Evolutionary conservation across 2,329 filamentous ascomycete species (phyloP), one percentile per base, ranked within the genome.

Genomic region (Fusarium oligoseptatum): DNA sequence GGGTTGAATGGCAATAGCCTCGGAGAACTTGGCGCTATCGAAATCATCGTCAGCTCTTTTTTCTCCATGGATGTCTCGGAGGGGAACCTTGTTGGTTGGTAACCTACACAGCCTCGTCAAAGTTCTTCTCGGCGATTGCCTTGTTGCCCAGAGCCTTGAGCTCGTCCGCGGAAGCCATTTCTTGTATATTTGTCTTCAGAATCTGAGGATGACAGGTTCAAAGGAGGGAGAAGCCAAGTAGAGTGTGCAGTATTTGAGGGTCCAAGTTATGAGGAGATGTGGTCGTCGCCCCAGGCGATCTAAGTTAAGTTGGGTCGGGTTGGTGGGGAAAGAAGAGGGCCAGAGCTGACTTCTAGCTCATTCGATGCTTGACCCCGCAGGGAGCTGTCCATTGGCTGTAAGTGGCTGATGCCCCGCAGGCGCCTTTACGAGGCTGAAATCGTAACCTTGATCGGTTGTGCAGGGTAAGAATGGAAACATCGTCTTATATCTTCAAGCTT

Each of bases 71-170:
- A 48, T 67, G 20, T 71, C 41, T 5, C 10, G 32, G 17, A 17
- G 22, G 15, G n/a, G 32, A 48, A 48, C 14, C 37, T 50, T 36
- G 32, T 2, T 39, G 58, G 43, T 41, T 67, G 43, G 43, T 41
- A 67, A 91, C 94, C 85, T 90, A 98, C 96, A 98, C 91, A 81
- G 97, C 97, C 84, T 96, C 95, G 81, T 95, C 90, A 84, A 98
- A 99, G 85, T 98, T 95, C 90, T 98, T 98, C 73, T 94, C 95
- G 76, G 95, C 93, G 85, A 99, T 99, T 85, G 97, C 95, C 89
- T 97, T 97, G 89, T 99, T 99, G 88, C 96, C 97, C 83, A 97
- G 93, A 81, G 95, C 95, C 89, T 99, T 99, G 81, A 99, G 91
- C 90, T 96, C 90, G 84, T 92, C 91, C 78, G 90, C 90, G 72